These are phyloP conservation scores for Albatrellus sp. DNA, from an alignment of 1,284 basidiomycete genomes.

Conservation along the genomic window DNA sequence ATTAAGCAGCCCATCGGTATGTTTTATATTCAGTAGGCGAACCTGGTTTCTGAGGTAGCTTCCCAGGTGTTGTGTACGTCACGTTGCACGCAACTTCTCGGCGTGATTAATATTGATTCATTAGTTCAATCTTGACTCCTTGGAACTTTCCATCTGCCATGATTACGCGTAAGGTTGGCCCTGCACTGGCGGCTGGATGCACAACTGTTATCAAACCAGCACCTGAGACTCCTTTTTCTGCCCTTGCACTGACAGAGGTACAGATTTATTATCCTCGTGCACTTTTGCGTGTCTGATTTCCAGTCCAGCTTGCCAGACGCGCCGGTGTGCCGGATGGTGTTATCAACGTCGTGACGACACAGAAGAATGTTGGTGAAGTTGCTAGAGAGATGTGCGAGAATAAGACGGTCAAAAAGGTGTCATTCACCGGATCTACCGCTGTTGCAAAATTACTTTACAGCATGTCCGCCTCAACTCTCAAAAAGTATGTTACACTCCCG, in stretches of 20 bases:
- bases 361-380: slow-evolving; percentile 70
- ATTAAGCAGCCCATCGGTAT: slow-evolving; percentile 89
- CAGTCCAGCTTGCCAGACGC: slow-evolving; percentile 56
- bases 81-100: no score
- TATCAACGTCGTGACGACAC: slow-evolving; percentile 86
- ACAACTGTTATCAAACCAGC: slow-evolving; percentile 94
- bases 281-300: no score
- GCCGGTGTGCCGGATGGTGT: slow-evolving; percentile 93
- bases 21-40: slow-evolving; percentile 11
- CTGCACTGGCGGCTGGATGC: slow-evolving; percentile 91
- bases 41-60: not conserved
- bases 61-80: slow-evolving; percentile 48
- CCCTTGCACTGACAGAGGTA: slow-evolving; percentile 79
- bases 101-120: not conserved
- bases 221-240: slow-evolving; percentile 91
- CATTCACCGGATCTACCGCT: slow-evolving; percentile 88
- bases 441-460: slow-evolving; percentile 86
- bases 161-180: slow-evolving; percentile 82
- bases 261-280: slow-evolving; percentile 6
- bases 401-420: slow-evolving; percentile 73
- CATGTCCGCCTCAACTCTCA: slow-evolving; percentile 78
- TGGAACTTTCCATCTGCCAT: slow-evolving; percentile 96
- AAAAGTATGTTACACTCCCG: slow-evolving; percentile 60
- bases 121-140: slow-evolving; percentile 65
- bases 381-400: slow-evolving; percentile 77